Conservation (phyloP, 768 basidiomycete genomes). For the Xerocomellus dryophilus region DNA sequence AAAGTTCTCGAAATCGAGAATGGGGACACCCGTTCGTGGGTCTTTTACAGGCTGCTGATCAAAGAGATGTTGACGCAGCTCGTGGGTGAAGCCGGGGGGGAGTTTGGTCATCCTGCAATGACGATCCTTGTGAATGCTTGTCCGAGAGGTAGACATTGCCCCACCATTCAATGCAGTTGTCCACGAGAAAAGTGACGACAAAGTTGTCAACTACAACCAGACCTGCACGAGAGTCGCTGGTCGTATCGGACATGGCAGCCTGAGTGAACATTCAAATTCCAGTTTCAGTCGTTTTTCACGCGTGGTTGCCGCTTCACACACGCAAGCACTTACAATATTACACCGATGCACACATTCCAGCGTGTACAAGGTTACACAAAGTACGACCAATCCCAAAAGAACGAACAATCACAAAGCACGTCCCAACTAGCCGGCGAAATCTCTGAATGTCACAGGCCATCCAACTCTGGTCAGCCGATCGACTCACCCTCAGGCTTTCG, state of each 20-base stretch:
- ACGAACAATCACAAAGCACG: background rate
- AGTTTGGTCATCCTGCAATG: conserved; percentile 68
- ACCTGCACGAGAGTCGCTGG: conserved; percentile 14
- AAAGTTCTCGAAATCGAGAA: conserved; percentile 70
- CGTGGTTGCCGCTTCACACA: background rate
- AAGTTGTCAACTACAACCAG: conserved; percentile 37
- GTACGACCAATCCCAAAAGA: conserved; percentile 4
- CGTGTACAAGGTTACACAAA: background rate
- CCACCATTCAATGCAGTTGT: conserved; percentile 82
- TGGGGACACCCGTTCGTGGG: conserved; percentile 50
- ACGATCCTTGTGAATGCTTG: background rate
- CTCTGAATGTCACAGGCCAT: background rate
- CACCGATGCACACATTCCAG: conserved; percentile 4
- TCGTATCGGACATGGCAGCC: conserved; percentile 11
- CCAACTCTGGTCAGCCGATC: background rate
- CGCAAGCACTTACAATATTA: background rate
- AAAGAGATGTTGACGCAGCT: conserved; percentile 60
- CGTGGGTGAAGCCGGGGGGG: conserved; percentile 75
- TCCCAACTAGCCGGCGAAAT: background rate
- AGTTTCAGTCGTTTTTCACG: background rate
- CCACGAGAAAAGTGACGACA: conserved; percentile 65
- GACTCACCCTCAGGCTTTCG: conserved; percentile 14
- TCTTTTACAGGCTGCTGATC: conserved; percentile 45
- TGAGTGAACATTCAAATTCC: too few relatives aligned
- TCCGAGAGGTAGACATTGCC: background rate